These are phyloP conservation scores for Xylaria bambusicola DNA, from an alignment of 495 filamentous ascomycete genomes.

Conservation along the genomic window DNA sequence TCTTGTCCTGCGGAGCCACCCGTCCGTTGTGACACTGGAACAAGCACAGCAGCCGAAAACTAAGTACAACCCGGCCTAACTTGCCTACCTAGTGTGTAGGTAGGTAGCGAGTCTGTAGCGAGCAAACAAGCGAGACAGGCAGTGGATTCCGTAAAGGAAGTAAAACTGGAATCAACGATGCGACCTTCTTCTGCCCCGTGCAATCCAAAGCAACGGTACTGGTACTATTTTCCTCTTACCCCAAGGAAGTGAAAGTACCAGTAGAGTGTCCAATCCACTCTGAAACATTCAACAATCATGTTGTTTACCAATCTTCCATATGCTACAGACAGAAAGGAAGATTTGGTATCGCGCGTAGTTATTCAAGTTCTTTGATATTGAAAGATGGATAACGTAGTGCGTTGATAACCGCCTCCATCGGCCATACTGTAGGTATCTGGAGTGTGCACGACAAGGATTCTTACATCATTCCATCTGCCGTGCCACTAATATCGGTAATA, in stretches of 20 bases:
- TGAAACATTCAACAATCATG: background rate
- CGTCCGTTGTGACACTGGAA: background rate
- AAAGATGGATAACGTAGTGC: background rate
- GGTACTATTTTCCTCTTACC: too few species aligned
- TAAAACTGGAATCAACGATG: background rate
- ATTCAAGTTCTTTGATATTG: too few species aligned
- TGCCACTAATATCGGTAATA: conserved; percentile 9
- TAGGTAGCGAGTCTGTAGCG: background rate
- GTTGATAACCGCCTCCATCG: background rate
- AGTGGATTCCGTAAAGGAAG: background rate
- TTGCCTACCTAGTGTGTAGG: background rate
- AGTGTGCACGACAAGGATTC: conserved; percentile 15
- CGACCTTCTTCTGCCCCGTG: too few species aligned
- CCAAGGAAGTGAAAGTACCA: too few species aligned
- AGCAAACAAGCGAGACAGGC: background rate
- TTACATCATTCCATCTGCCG: conserved; percentile 22
- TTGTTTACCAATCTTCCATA: background rate
- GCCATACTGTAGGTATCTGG: background rate
- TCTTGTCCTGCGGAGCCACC: conserved; percentile 12
- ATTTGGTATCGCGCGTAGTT: too few species aligned
- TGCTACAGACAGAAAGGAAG: too few species aligned
- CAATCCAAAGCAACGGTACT: too few species aligned
- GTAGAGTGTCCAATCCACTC: too few species aligned
- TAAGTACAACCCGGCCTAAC: background rate
- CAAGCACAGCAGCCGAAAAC: background rate